Evolutionary conservation across 441 rosid genomes (phyloP), one percentile per base, ranked within the genome.

Genomic region (Adansonia madagascariensis): DNA sequence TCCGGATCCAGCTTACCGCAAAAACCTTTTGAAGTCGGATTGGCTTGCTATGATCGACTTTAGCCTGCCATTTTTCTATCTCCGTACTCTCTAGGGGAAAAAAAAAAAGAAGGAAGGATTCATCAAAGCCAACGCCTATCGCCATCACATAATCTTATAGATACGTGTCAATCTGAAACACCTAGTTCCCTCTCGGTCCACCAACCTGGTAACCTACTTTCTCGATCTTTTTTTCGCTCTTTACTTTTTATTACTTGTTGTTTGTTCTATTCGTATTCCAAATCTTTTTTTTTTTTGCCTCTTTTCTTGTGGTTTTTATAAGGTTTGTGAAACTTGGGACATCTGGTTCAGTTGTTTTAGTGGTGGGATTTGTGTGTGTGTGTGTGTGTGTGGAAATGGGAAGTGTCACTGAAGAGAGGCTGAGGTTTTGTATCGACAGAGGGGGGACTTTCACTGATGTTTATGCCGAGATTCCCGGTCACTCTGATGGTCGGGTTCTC

Each of bases 371-470:
- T n/a, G n/a, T n/a, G n/a, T 17, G 52, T 11, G 15, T 17, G 57
- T 2, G 76, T 72, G 75, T 77, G 44, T 53, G 57, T 39, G 10
- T 63, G 46, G 57, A 79, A 65, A 93, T 93, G 98, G 93, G 89
- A 60, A 83, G 88, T 62, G 75, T 53, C 4, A 70, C 67, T 6
- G 88, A 82, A 68, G 95, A 87, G 66, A 93, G 90, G 76, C 85
- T 95, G 9, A 82, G 94, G 82, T 93, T 93, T 85, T 95, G 99
- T 83, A 91, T 93, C 4, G 99, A 95, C 73, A 88, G 97, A 87
- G 99, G 99, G 3, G 99, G 98, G 10, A 93, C 99, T 6, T 95
- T 95, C 82, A 95, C 98, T 52, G 99, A 95, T 75, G 91, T 95
- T 14, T 95, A 95, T 66, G 95, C 99, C 7, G 97, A 93, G 84